Evolutionary conservation across 176 grass and related monocot species (phyloP).

Genomic region (Aegilops sharonensis): DNA sequence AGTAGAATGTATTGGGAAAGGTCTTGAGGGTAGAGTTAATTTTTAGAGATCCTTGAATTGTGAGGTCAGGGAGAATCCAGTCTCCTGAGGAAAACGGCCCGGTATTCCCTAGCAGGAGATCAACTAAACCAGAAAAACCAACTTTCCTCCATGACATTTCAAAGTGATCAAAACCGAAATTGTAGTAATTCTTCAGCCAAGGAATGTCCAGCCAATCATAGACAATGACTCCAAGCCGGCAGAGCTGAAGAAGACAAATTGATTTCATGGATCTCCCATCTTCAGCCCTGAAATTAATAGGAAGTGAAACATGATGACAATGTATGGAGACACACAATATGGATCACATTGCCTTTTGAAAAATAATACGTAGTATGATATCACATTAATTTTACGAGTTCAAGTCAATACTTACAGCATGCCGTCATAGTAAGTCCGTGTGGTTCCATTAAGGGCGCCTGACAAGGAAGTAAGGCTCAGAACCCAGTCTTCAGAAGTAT

Average conservation of each 20-base stretch:
- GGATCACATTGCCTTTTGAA: background rate
- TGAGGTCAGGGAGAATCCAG: conserved; percentile 97
- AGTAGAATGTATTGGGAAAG: conserved; percentile 95
- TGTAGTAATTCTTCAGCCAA: conserved; percentile 96
- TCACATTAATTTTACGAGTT: background rate
- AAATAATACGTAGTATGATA: background rate
- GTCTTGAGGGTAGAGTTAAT: conserved; percentile 62
- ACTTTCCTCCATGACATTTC: conserved; percentile 82
- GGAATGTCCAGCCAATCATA: conserved; percentile 94
- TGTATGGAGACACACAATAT: background rate
- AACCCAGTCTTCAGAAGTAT: conserved; percentile 93
- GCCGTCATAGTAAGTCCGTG: conserved; percentile 94
- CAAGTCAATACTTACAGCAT: conserved; percentile 66
- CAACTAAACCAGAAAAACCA: conserved; percentile 66
- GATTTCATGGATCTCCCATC: conserved; percentile 83
- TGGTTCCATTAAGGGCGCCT: conserved; percentile 93
- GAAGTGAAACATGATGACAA: background rate
- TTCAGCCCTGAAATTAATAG: conserved; percentile 63
- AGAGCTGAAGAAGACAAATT: conserved; percentile 83
- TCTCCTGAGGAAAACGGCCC: conserved; percentile 86
- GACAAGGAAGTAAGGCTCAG: conserved; percentile 95
- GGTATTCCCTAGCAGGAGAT: conserved; percentile 68
- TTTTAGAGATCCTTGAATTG: conserved; percentile 79
- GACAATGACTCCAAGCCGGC: conserved; percentile 78
- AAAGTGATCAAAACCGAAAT: conserved; percentile 95